phyloP scores from a whole-genome alignment of 495 filamentous ascomycete species.

The Aspergillus indologenus region DNA sequence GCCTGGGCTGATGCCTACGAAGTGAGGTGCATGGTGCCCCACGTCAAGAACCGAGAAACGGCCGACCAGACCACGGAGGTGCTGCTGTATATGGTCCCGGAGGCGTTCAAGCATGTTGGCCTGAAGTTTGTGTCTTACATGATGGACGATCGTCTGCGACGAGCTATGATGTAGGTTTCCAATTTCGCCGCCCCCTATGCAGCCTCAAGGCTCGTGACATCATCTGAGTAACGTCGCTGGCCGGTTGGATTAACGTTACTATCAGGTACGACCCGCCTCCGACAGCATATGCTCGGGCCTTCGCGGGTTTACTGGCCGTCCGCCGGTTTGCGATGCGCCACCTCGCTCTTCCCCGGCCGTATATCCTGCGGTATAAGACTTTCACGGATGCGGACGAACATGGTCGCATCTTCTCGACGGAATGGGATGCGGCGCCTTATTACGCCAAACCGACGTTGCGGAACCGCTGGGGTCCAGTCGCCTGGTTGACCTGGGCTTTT shows the following conservation, averaged over 20 bases:
- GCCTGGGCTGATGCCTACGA: conserved; percentile 61
- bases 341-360: conserved; percentile 52
- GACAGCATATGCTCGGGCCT: conserved; percentile 30
- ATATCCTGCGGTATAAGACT: conserved; percentile 38
- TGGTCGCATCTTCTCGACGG: conserved; percentile 45
- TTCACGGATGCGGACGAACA: conserved; percentile 46
- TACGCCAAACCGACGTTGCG: conserved; percentile 61
- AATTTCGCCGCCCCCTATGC: background rate
- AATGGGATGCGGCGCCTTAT: conserved; percentile 55
- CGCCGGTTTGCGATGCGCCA: conserved; percentile 56
- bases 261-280: conserved; percentile 47
- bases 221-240: background rate
- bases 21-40: conserved; percentile 54
- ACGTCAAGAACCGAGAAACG: conserved; percentile 46
- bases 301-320: conserved; percentile 39
- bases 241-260: background rate
- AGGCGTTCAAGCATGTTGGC: conserved; percentile 43
- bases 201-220: background rate
- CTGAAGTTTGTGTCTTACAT: conserved; percentile 53
- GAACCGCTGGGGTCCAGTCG: conserved; percentile 57
- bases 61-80: conserved; percentile 57
- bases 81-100: conserved; percentile 57
- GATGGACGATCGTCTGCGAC: conserved; percentile 61
- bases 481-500: conserved; percentile 50
- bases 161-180: conserved; percentile 61